phyloP scores from a whole-genome alignment of 208 protist species.

The Leishmania mexicana region DNA sequence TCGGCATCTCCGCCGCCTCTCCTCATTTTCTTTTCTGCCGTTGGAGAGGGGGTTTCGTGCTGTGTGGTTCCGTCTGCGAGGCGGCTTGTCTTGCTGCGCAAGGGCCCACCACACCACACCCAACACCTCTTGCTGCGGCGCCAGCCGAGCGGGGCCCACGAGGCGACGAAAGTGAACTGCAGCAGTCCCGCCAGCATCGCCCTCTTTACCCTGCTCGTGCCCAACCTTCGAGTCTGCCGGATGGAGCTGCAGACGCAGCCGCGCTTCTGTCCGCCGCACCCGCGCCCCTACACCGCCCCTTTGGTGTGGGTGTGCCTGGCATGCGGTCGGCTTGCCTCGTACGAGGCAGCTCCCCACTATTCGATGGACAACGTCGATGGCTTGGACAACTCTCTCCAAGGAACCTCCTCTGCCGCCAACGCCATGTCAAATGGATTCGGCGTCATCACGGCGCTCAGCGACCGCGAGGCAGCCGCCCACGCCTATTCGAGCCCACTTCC shows the following conservation, averaged over 20 bases:
- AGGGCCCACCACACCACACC: not conserved
- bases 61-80: not conserved
- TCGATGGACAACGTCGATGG: constrained; percentile 1
- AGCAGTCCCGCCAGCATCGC: too few relatives aligned
- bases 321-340: constrained; percentile 29
- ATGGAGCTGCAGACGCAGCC: constrained; percentile 4
- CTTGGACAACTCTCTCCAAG: not conserved
- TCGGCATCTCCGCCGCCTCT: not conserved
- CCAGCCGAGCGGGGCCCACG: not conserved
- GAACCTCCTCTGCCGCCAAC: not conserved
- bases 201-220: not conserved
- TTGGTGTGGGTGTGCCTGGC: constrained; percentile 42
- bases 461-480: not conserved
- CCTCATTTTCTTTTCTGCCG: not conserved
- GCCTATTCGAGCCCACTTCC: not conserved
- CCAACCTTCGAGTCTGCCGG: not conserved
- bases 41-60: too few relatives aligned
- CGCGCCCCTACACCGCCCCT: not conserved
- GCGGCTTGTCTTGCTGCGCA: not conserved
- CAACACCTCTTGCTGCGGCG: not conserved
- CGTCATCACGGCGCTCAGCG: not conserved
- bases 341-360: constrained; percentile 5
- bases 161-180: too few relatives aligned
- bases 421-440: not conserved
- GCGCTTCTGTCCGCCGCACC: not conserved